Percentiles rank a stretch among this genome's conserved stretches.
phyloP scores from a whole-genome alignment of 345 rosid genomes.

The Zanthoxylum bungeanum region DNA sequence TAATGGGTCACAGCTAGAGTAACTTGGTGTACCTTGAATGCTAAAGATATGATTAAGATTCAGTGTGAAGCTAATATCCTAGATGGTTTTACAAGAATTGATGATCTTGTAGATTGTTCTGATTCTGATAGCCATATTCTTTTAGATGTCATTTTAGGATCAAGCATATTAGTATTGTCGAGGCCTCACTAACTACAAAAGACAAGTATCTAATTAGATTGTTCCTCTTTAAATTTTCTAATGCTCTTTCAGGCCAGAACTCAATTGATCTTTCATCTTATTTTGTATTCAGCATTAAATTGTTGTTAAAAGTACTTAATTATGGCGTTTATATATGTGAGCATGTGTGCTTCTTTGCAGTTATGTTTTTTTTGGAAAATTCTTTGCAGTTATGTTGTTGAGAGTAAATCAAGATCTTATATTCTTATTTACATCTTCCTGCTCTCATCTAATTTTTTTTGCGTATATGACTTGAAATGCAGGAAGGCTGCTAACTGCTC shows the following conservation, averaged over 20 bases:
- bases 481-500: slow-evolving; percentile 87
- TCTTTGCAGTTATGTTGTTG: background rate
- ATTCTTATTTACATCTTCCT: background rate
- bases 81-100: background rate
- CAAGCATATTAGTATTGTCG: background rate
- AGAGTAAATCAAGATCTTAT: background rate
- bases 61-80: too few relatives aligned
- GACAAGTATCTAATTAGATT: background rate
- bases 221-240: background rate
- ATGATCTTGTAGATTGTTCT: background rate
- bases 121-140: too few relatives aligned
- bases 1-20: background rate
- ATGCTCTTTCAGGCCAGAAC: background rate
- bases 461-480: slow-evolving; percentile 24
- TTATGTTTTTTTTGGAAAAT: too few relatives aligned
- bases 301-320: background rate
- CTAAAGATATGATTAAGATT: background rate
- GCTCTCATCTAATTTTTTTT: background rate
- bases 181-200: background rate
- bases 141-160: background rate
- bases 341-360: background rate
- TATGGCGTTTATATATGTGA: background rate
- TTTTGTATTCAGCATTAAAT: slow-evolving; percentile 1
- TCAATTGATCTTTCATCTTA: background rate
- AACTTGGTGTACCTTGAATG: background rate